phyloP scores from a whole-genome alignment of 2,329 filamentous ascomycete genomes.

The Ascochyta pisi region DNA sequence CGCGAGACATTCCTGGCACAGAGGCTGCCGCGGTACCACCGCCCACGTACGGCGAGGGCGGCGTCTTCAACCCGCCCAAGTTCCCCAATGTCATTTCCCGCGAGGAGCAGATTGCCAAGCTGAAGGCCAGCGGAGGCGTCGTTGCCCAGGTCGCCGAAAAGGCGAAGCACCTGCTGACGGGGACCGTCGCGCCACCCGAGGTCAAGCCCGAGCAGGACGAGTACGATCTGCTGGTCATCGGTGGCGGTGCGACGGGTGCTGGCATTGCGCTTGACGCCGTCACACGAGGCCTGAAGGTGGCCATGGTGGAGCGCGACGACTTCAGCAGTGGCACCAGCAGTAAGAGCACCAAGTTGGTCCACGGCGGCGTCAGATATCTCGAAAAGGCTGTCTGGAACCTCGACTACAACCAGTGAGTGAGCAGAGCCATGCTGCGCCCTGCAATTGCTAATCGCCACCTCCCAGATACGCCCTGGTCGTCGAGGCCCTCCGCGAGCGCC shows the following conservation, averaged over 20 bases:
- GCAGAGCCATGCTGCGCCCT: slow-evolving; percentile 6
- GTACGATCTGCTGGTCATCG: slow-evolving; percentile 81
- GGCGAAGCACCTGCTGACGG: slow-evolving; percentile 53
- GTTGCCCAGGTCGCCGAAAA: slow-evolving; percentile 37
- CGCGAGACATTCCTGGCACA: slow-evolving; percentile 73
- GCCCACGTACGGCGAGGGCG: slow-evolving; percentile 72
- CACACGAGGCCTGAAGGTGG: slow-evolving; percentile 79
- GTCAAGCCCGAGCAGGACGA: slow-evolving; percentile 55
- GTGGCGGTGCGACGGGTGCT: slow-evolving; percentile 78
- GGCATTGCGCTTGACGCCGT: slow-evolving; percentile 83
- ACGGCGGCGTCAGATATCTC: slow-evolving; percentile 83
- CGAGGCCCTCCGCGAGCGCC: slow-evolving; percentile 81
- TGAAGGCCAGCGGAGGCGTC: slow-evolving; percentile 61
- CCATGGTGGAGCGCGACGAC: slow-evolving; percentile 82
- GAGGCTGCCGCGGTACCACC: slow-evolving; percentile 73
- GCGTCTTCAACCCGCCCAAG: slow-evolving; percentile 69
- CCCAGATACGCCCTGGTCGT: slow-evolving; percentile 71
- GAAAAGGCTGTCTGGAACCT: slow-evolving; percentile 88
- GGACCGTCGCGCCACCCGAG: slow-evolving; percentile 30
- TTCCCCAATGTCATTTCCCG: slow-evolving; percentile 70
- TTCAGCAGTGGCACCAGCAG: slow-evolving; percentile 83
- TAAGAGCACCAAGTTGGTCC: slow-evolving; percentile 87
- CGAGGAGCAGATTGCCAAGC: slow-evolving; percentile 68
- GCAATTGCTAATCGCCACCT: slow-evolving; percentile 11
- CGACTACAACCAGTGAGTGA: slow-evolving; percentile 75